phyloP scores from a whole-genome alignment of 208 protist genomes.

The Borovskyia barvae region DNA sequence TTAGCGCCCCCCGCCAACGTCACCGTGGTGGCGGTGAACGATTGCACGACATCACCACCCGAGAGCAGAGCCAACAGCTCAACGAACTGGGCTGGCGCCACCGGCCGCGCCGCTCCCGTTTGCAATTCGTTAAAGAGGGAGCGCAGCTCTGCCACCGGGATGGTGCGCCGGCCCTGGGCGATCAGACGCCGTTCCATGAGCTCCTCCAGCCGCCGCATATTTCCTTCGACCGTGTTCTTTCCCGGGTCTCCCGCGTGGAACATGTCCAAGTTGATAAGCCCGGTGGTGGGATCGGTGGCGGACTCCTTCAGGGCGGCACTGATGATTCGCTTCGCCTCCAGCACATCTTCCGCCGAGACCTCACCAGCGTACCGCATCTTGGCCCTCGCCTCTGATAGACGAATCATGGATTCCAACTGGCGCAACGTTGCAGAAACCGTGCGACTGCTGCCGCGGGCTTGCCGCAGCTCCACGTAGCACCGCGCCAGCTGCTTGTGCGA shows the following conservation, averaged over 20 bases:
- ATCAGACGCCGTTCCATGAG: constrained; percentile 57
- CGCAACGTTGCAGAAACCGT: constrained; percentile 98
- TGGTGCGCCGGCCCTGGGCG: constrained; percentile 33
- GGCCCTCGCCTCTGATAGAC: constrained; percentile 92
- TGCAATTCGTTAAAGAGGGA: constrained; percentile 69
- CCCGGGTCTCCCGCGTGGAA: constrained; percentile 83
- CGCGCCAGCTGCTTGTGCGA: constrained; percentile 88
- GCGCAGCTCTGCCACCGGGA: constrained; percentile 67
- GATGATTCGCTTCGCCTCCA: constrained; percentile 91
- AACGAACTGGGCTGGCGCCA: constrained; percentile 70
- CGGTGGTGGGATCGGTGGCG: constrained; percentile 85
- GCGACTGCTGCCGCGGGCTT: constrained; percentile 76
- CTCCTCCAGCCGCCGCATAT: constrained; percentile 71
- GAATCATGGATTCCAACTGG: constrained; percentile 99
- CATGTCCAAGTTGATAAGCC: constrained; percentile 88
- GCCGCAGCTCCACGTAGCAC: constrained; percentile 94
- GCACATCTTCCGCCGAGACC: constrained; percentile 84
- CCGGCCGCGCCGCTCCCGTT: constrained; percentile 40
- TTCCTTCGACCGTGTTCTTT: constrained; percentile 78
- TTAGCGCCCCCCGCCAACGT: constrained; percentile 29
- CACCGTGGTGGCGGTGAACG: constrained; percentile 68
- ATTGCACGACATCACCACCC: constrained; percentile 74
- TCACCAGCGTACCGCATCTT: constrained; percentile 87
- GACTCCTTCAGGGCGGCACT: constrained; percentile 83
- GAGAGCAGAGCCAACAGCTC: constrained; percentile 77